phyloP scores from a whole-genome alignment of 2,329 filamentous ascomycete species.

The Cercospora sp. region DNA sequence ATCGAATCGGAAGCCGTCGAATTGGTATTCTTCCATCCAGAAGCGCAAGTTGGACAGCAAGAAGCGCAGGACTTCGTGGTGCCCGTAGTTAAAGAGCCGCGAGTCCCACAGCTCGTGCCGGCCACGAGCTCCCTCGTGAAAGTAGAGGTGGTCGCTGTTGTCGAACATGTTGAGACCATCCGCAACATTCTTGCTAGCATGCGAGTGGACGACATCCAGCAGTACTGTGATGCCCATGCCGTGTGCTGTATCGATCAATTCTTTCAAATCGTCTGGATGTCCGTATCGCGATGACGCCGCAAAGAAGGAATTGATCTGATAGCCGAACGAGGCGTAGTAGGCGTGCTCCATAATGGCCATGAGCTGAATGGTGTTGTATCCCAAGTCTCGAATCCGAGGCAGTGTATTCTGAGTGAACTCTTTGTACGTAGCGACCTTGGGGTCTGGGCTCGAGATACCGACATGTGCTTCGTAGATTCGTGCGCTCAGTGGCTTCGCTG shows the following conservation, averaged over 20 bases:
- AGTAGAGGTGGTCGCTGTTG: conserved; percentile 91
- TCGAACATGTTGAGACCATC: conserved; percentile 97
- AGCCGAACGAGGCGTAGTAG: conserved; percentile 98
- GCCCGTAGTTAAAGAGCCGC: conserved; percentile 93
- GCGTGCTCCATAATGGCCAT: conserved; percentile 99
- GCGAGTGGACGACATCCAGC: conserved; percentile 94
- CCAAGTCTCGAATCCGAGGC: conserved; percentile 82
- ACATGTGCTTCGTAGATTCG: conserved; percentile 99
- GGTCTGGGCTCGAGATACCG: conserved; percentile 90
- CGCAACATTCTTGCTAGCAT: conserved; percentile 94
- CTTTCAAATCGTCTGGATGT: conserved; percentile 89
- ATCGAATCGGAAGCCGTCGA: conserved; percentile 97
- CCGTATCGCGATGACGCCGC: conserved; percentile 95
- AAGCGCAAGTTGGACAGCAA: conserved; percentile 92
- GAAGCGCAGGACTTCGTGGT: conserved; percentile 93
- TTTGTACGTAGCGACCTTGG: conserved; percentile 89
- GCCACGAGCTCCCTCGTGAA: conserved; percentile 82
- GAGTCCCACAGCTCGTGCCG: conserved; percentile 95
- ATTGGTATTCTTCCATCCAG: conserved; percentile 98
- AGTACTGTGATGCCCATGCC: conserved; percentile 86
- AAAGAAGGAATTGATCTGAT: conserved; percentile 99
- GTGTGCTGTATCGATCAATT: conserved; percentile 93
- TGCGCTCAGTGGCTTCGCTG: conserved; percentile 79
- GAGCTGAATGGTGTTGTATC: conserved; percentile 96
- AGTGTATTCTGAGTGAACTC: conserved; percentile 94